Evolutionary conservation across 2,329 filamentous ascomycete species (phyloP), one percentile per base, ranked within the genome.

Genomic region (Rugonectria rugulosa): DNA sequence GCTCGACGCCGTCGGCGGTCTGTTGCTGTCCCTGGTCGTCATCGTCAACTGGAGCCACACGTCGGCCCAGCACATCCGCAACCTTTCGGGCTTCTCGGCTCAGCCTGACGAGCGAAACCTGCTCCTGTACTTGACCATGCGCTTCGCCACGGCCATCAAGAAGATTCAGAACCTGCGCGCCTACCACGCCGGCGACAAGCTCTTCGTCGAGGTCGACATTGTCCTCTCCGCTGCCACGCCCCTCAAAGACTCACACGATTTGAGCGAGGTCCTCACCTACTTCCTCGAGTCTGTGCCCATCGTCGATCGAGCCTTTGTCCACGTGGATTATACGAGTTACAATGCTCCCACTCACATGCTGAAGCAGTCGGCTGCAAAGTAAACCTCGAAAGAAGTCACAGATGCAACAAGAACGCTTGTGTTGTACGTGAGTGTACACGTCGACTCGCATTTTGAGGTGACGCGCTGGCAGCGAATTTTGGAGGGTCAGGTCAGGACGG

Each of bases 71-170:
- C 91, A 96, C 69, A 92, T 95, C 68, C 86, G 89, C 69, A 91
- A 94, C 67, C 77, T 95, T 24, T 90, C 88, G 0, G 91, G 91
- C 15, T 90, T 90, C 64, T 89, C 89, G 1, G 90, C 91, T 5
- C 86, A 87, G 1, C 88, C 90, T 0, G 90, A 94, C 65, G 88
- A 95, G 76, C 84, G 92, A 24, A 96, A 95, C 69, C 85, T 96
- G 41, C 75, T 97, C 19, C 81, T 97, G 1, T 97, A 97, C 75
- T 83, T 96, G 64, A 95, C 92, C 2, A 96, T 97, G 90, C 89
- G 93, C 17, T 97, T 97, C 70, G 92, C 92, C 40, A 91, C 90
- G 63, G 89, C 90, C 11, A 96, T 97, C 69, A 87, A 86, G 68
- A 88, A 91, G 70, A 95, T 96, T 57, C 91, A 95, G 70, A 91